Conservation (phyloP, 148 eudicot species). For the Beta vulgaris region DNA sequence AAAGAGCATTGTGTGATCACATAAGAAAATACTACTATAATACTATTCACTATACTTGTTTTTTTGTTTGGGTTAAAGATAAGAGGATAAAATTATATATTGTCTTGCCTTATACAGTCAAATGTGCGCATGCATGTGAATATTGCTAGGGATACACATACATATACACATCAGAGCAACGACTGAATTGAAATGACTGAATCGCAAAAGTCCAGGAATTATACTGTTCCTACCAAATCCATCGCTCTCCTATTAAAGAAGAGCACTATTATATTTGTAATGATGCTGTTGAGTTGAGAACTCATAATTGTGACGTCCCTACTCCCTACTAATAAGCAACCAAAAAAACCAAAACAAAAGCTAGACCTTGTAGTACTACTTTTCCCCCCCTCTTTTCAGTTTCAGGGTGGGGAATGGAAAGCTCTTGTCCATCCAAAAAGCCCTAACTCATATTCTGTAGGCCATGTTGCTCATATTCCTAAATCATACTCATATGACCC, state of each 20-base stretch:
- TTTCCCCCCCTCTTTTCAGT: not conserved
- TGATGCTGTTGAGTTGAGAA: conserved; percentile 12
- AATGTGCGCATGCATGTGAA: too few species aligned
- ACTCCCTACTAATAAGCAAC: too few species aligned
- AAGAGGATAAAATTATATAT: too few species aligned
- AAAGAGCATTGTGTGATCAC: too few species aligned
- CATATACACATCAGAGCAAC: too few species aligned
- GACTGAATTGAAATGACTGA: too few species aligned
- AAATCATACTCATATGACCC: not conserved
- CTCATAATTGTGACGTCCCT: conserved; percentile 10
- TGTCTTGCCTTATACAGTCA: too few species aligned
- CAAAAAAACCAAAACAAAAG: not conserved
- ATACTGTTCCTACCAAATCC: conserved; percentile 1
- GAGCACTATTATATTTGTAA: not conserved
- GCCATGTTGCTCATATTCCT: not conserved
- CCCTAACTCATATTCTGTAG: conserved; percentile 6
- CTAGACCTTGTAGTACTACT: not conserved
- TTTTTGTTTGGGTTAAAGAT: too few species aligned
- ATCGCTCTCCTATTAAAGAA: conserved; percentile 19
- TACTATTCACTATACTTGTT: too few species aligned
- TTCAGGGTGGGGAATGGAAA: conserved; percentile 11
- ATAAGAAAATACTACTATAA: too few species aligned
- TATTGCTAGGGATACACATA: too few species aligned
- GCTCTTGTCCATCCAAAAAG: conserved; percentile 23
- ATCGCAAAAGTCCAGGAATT: not conserved